Conservation (phyloP, 345 rosid genomes). For the Eucalyptus dawsonii region DNA sequence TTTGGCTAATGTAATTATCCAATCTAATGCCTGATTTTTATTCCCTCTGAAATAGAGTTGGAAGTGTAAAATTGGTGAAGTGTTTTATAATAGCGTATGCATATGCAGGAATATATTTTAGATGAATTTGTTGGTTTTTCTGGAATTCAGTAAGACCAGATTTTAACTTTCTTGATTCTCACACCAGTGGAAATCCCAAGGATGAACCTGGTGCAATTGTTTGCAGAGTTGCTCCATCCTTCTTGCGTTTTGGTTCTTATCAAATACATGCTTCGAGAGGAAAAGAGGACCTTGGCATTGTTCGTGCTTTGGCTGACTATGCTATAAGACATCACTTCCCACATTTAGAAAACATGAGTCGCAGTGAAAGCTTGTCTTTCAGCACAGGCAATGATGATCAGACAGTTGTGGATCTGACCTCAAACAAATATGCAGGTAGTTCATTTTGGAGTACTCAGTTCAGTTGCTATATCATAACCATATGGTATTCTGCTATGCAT, state of each 20-base stretch:
- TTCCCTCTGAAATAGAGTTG: neutral
- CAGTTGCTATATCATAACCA: neutral
- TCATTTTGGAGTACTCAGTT: neutral
- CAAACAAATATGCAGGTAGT: slow-evolving; percentile 95
- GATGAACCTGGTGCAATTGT: slow-evolving; percentile 96
- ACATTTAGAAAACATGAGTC: slow-evolving; percentile 66
- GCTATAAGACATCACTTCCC: slow-evolving; percentile 85
- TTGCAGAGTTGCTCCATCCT: slow-evolving; percentile 85
- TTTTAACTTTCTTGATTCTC: neutral
- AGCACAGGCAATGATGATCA: slow-evolving; percentile 67
- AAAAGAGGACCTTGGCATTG: slow-evolving; percentile 74
- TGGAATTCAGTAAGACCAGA: neutral
- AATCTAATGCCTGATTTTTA: neutral
- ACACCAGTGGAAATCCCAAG: slow-evolving; percentile 84
- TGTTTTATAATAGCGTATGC: neutral
- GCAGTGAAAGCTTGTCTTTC: slow-evolving; percentile 85
- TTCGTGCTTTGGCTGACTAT: slow-evolving; percentile 78
- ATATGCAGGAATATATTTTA: neutral
- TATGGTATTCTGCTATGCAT: neutral
- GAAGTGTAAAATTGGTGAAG: neutral
- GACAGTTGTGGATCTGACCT: slow-evolving; percentile 78
- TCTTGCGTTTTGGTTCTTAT: slow-evolving; percentile 86
- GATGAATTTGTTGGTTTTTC: neutral
- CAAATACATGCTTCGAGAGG: slow-evolving; percentile 92
- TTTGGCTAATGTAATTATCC: neutral